phyloP scores from a whole-genome alignment of 768 basidiomycete species.

The Cyclocybe cylindracea region DNA sequence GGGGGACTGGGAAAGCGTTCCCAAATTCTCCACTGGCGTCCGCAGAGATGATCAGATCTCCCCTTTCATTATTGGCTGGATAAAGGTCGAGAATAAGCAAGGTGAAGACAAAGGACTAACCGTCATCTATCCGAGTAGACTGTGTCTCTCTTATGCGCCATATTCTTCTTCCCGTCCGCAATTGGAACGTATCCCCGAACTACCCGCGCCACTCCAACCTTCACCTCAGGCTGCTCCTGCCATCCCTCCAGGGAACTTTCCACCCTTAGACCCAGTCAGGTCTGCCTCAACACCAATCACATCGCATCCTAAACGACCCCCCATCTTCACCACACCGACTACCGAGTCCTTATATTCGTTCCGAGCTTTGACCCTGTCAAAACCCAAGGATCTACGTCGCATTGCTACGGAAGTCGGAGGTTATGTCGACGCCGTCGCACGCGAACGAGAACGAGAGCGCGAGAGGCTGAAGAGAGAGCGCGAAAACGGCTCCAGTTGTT shows the following conservation, averaged over 20 bases:
- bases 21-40: conserved; percentile 1
- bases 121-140: conserved; percentile 69
- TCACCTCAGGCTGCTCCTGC: conserved; percentile 44
- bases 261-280: not conserved
- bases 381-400: conserved; percentile 47
- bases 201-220: conserved; percentile 63
- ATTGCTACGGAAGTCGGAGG: conserved; percentile 63
- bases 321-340: conserved; percentile 30
- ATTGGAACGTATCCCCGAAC: conserved; percentile 59
- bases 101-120: conserved; percentile 79
- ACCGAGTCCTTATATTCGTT: conserved; percentile 39
- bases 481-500: conserved; percentile 41
- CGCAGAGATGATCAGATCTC: not conserved
- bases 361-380: conserved; percentile 53
- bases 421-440: conserved; percentile 75
- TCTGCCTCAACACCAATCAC: conserved; percentile 1
- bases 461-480: conserved; percentile 71
- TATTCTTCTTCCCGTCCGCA: conserved; percentile 32
- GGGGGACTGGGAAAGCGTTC: conserved; percentile 45
- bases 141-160: conserved; percentile 53
- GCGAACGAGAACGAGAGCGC: conserved; percentile 77
- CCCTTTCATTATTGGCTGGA: conserved; percentile 67
- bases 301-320: conserved; percentile 17
- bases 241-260: conserved; percentile 19
- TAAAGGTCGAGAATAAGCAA: conserved; percentile 74